Conservation (phyloP, 202 grass and related monocot species). For the Carex arenaria region DNA sequence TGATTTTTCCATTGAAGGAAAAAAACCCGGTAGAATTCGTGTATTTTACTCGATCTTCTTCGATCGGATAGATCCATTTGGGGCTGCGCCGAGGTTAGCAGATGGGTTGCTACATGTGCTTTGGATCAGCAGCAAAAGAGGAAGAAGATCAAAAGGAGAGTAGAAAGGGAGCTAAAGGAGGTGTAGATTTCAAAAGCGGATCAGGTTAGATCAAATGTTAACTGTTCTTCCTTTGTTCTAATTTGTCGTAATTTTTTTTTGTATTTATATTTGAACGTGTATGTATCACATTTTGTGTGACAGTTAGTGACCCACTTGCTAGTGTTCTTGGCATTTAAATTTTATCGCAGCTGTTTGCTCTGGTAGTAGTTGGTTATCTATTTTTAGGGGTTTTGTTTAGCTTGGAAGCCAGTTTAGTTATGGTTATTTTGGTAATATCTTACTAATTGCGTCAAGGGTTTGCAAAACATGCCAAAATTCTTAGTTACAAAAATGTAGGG, state of each 20-base stretch:
- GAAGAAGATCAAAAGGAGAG: constrained; percentile 12
- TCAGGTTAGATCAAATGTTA: constrained; percentile 20
- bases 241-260: background rate
- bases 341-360: background rate
- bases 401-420: background rate
- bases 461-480: background rate
- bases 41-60: background rate
- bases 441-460: constrained; percentile 1
- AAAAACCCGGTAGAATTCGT: background rate
- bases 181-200: background rate
- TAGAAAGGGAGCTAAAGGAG: constrained; percentile 9
- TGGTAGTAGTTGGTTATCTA: background rate
- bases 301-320: background rate
- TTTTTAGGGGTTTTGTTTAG: constrained; percentile 5
- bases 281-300: constrained; percentile 5
- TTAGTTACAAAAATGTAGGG: background rate
- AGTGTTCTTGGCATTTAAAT: background rate
- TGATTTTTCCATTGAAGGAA: background rate
- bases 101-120: constrained; percentile 31
- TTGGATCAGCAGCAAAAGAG: constrained; percentile 14
- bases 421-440: background rate
- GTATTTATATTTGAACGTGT: background rate
- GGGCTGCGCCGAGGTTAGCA: background rate
- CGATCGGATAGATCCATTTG: constrained; percentile 23
- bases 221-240: background rate